Base-by-base conservation (phyloP, 352 stramenopile genomes). In the Phytopythium vexans region DNA sequence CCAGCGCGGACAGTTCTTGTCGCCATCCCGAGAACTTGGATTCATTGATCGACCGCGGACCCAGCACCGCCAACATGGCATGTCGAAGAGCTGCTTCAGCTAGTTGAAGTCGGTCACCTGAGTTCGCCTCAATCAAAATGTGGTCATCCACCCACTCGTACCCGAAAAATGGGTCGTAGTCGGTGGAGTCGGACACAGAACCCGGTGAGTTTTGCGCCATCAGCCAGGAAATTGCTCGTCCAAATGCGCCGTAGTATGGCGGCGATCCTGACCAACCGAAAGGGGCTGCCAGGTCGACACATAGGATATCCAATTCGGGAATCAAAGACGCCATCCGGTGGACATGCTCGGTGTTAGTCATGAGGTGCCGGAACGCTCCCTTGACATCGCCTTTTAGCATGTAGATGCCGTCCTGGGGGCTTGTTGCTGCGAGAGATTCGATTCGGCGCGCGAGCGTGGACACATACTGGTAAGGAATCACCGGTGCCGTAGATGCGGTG, bases 141-240 rank as follows among this genome's bases (percentile, higher is more conserved):
- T 72, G 56, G 38, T 67, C 67, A 27, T 72, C 67, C 1, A 69
- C 54, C 67, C 62, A 75, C 12, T 67, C 62, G 35, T 60, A 75
- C 0, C 36, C 31, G 15, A 64, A 72, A 34, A 69, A 68, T 1
- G 46, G 35, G 5, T 62, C 47, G 0, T 41, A n/a, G 31, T 68
- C 68, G 0, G 3, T 4, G 3, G 47, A 47, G 1, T 49, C 43
- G 0, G 52, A 51, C 1, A 64, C 52, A 7, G 61, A 51, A 11
- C 43, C 37, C 11, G 56, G 56, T n/a, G 61, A 69, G 36, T 62
- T 65, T 0, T 11, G 38, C 14, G 31, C 14, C 42, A 63, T 36
- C 11, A 60, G 14, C 50, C 60, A 62, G 0, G 54, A 49, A 10
- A 63, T 68, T 0, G 44, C 53, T 7, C 60, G 44, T 0, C 39